Conservation (phyloP, 83 land plant species). For the Picea abies region DNA sequence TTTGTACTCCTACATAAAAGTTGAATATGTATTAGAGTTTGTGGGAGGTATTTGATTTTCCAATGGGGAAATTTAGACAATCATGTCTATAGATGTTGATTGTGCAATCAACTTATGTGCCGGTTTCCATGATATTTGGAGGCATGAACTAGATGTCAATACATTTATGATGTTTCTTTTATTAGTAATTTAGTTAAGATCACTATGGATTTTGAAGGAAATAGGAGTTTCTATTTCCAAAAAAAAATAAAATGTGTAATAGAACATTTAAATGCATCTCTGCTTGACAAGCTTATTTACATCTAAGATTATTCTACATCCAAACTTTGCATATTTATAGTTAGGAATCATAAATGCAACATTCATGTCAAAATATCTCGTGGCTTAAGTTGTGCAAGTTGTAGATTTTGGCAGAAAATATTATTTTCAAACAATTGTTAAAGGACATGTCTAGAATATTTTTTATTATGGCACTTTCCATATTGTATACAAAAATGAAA, state of each 20-base stretch:
- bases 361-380: neutral
- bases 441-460: too few relatives aligned
- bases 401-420: too few relatives aligned
- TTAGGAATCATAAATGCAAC: neutral
- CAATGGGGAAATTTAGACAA: constrained; percentile 93
- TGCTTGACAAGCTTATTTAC: neutral
- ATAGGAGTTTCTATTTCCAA: neutral
- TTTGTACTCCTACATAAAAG: too few relatives aligned
- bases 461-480: too few relatives aligned
- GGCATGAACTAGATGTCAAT: constrained; percentile 41
- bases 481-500: too few relatives aligned
- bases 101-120: constrained; percentile 76
- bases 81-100: constrained; percentile 96
- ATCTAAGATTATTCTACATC: neutral
- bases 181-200: neutral
- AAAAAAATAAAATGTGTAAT: neutral
- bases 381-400: too few relatives aligned
- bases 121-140: constrained; percentile 93
- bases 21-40: too few relatives aligned
- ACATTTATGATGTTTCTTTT: neutral
- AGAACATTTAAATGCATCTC: neutral
- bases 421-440: too few relatives aligned
- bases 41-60: constrained; percentile 39
- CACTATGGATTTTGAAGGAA: neutral
- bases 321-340: neutral